Evolutionary conservation across 208 protist genomes (phyloP), one percentile per base, ranked within the genome.

Genomic region (Leishmania tarentolae): DNA sequence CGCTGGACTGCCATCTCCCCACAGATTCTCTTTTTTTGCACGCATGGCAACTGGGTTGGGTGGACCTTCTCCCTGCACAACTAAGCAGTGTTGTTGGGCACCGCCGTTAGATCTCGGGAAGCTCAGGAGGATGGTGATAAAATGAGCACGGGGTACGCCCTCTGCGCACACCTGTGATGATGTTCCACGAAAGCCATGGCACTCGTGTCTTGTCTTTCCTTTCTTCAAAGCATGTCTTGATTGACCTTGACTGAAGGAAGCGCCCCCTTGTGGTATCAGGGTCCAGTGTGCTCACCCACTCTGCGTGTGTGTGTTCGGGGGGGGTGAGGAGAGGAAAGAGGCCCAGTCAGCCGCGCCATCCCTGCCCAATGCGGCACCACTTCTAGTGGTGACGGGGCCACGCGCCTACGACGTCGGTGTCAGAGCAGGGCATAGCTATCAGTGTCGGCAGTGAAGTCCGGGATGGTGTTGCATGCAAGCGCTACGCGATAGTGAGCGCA

Each of bases 31-130:
- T 74, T 88, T 28, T 84, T 88, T 37, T 88, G 85, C 72, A 56
- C 73, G 44, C 84, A 83, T 24, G 85, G 65, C 2, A 84, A 63
- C 31, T 88, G 85, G 85, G 28, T 88, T 0, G 85, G 85, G 0
- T 88, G 85, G 82, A 85, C 83, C 65, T 83, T 83, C 46, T 88
- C 85, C 35, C 71, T 81, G 59, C 81, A 88, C 52, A 88, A 84
- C 52, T 88, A 57, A 35, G 31, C 24, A 15, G 13, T 3, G 15
- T 17, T 1, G 50, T 0, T 17, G 15, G 50, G 15, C 50, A 21
- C 50, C 50, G 2, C 21, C 50, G 3, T 53, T 53, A 13, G 0
- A 17, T 31, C 24, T 61, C 13, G 21, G 24, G 28, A n/a, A 31
- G 24, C 0, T 5, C 7, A 31, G 7, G 28, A 31, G 15, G 35